Base-by-base conservation (phyloP, 2,329 filamentous ascomycete genomes). In the Diaporthe sp. region DNA sequence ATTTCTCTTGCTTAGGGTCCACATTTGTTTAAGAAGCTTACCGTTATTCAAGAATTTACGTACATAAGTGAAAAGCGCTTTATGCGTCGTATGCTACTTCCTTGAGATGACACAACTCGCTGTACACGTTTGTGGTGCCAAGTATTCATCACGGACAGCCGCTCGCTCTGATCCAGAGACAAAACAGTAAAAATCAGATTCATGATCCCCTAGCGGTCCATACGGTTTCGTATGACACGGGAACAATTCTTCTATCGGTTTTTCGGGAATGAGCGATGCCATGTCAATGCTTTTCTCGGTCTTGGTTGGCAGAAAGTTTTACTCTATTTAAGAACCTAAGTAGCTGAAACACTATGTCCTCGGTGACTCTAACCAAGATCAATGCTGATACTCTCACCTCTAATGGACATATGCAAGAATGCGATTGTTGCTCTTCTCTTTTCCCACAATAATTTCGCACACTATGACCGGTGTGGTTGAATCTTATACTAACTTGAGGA, bases 41-140 rank as follows among this genome's bases (percentile, higher is more conserved):
- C 2, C 3, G 1, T 9, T 7, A 2, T 25, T 19, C 42, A 22
- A 61, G 2, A 19, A 3, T 1, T 31, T 1, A 34, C 0, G 15
- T n/a, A n/a, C 0, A 42, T 61, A 4, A 25, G 12, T 19, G 58
- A 3, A 9, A 25, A 42, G 22, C 42, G 4, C 13, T 15, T 42
- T 19, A 13, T 19, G 3, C 2, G 58, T 28, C 15, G 13, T 34
- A 28, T 39, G 13, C 19, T 25, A 34, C n/a, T 9, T 25, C 15
- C 58, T 61, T 42, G 10, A n/a, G 4, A 4, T n/a, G n/a, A 3
- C n/a, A 42, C 2, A 39, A 42, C 34, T 28, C n/a, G 17, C 22
- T 17, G 37, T 17, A 10, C 13, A 28, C 13, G 15, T 19, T 28
- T 12, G 7, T 28, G 22, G 15, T 42, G 15, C 19, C 37, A 25